These are phyloP conservation scores for Conidiobolus incongruus DNA, from an alignment of 371 early-diverging fungal species.

Conservation along the genomic window DNA sequence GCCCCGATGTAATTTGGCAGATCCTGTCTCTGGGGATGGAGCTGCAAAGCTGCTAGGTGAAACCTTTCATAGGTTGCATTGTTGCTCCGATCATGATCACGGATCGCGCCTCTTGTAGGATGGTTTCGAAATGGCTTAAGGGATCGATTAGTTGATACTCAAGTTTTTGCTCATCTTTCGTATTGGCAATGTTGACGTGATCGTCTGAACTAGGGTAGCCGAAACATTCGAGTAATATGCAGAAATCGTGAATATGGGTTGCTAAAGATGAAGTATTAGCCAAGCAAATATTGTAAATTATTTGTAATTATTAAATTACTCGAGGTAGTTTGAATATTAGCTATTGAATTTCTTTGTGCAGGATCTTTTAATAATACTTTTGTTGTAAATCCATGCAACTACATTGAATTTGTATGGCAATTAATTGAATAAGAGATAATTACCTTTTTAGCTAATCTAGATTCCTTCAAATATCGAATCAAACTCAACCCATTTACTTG, in stretches of 20 bases:
- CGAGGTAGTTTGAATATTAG: no score
- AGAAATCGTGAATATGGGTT: conserved; percentile 10
- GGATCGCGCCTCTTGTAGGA: conserved; percentile 58
- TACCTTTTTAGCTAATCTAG: conserved; percentile 48
- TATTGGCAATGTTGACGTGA: conserved; percentile 24
- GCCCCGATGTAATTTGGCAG: conserved; percentile 50
- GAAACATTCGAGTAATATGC: conserved; percentile 28
- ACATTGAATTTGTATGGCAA: background rate
- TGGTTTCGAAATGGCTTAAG: conserved; percentile 48
- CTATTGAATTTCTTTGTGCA: no score
- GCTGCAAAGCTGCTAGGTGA: conserved; percentile 23
- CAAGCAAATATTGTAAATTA: conserved; percentile 9
- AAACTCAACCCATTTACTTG: conserved; percentile 73
- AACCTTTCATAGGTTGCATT: conserved; percentile 62
- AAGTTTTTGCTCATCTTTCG: conserved; percentile 12
- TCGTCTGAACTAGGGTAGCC: conserved; percentile 43
- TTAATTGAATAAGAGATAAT: no score
- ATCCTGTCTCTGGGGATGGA: conserved; percentile 17
- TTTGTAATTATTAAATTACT: no score
- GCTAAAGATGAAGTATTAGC: conserved; percentile 13
- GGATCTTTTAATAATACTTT: no score
- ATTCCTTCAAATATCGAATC: conserved; percentile 35
- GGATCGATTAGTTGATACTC: conserved; percentile 72
- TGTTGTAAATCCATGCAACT: background rate
- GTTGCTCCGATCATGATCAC: conserved; percentile 92